Conservation (phyloP, 1,284 basidiomycete genomes). For the Papiliotrema terrestris region DNA sequence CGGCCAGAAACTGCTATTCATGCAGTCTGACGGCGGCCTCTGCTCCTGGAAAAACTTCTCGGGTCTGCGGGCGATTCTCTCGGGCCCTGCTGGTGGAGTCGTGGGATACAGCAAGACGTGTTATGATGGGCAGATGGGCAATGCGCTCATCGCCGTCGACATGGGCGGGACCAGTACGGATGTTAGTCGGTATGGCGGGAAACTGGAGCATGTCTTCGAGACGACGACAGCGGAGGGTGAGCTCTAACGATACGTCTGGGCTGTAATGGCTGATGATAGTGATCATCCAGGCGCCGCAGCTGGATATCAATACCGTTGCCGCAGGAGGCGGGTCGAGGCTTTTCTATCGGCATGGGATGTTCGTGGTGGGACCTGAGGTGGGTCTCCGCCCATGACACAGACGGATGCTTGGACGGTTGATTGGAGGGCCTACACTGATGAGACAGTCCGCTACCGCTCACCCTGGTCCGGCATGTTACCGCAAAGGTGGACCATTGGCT, state of each 20-base stretch:
- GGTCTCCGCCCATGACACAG: neutral
- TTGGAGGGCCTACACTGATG: conserved; percentile 10
- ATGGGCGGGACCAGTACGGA: conserved; percentile 51
- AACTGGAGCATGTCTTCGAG: conserved; percentile 40
- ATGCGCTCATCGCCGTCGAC: conserved; percentile 50
- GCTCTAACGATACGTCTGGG: neutral
- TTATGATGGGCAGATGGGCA: conserved; percentile 32
- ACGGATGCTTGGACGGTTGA: conserved; percentile 15
- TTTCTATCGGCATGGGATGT: conserved; percentile 44
- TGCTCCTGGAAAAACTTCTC: conserved; percentile 34
- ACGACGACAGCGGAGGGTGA: conserved; percentile 74
- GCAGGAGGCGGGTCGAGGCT: conserved; percentile 48
- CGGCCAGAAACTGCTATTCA: conserved; percentile 47
- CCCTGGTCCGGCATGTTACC: conserved; percentile 44
- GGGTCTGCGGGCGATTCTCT: conserved; percentile 35
- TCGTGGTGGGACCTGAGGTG: conserved; percentile 30
- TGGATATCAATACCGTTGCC: conserved; percentile 45
- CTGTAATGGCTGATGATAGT: conserved; percentile 5
- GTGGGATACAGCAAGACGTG: conserved; percentile 50
- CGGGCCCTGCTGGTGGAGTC: conserved; percentile 55
- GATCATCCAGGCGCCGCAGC: conserved; percentile 29
- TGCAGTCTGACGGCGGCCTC: conserved; percentile 51
- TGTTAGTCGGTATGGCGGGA: conserved; percentile 56
- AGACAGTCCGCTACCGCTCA: conserved; percentile 33
- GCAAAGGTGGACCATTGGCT: conserved; percentile 48